A percentile compares a stretch with the other conserved stretches of the same genome.
phyloP scores from a whole-genome alignment of 371 early-diverging fungal genomes.

The Syncephalis plumigaleata region DNA sequence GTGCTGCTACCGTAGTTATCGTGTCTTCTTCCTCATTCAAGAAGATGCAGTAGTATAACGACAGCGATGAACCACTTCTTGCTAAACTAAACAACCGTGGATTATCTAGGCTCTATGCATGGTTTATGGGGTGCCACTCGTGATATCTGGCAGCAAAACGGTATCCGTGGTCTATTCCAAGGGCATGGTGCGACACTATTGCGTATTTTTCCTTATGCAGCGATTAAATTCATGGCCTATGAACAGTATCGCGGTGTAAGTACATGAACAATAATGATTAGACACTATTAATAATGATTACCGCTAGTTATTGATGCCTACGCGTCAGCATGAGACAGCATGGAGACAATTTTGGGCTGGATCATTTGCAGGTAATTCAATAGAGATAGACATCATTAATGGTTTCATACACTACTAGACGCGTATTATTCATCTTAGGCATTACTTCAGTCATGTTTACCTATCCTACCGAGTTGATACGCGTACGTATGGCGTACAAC shows the following conservation, averaged over 20 bases:
- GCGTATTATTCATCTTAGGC: constrained; percentile 25
- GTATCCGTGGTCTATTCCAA: constrained; percentile 74
- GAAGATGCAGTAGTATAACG: not conserved
- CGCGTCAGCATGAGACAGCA: constrained; percentile 33
- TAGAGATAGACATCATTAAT: not conserved
- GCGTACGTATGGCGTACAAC: constrained; percentile 86
- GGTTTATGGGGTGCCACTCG: constrained; percentile 70
- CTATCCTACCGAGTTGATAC: constrained; percentile 86
- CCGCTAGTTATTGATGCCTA: constrained; percentile 40
- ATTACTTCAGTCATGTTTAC: constrained; percentile 78
- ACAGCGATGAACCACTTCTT: too few relatives aligned
- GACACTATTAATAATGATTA: not conserved
- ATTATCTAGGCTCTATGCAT: constrained; percentile 67
- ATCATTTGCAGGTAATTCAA: constrained; percentile 46
- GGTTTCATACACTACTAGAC: not conserved
- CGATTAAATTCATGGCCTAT: constrained; percentile 88
- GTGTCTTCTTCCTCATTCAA: not conserved
- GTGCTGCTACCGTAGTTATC: not conserved
- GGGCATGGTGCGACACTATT: constrained; percentile 88
- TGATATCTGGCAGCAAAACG: constrained; percentile 50
- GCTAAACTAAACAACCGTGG: too few relatives aligned
- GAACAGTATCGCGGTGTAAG: constrained; percentile 67
- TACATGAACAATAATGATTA: not conserved
- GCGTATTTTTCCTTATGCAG: constrained; percentile 91
- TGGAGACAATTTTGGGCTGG: constrained; percentile 50